Percentiles rank a stretch among this genome's conserved stretches.
phyloP scores from a whole-genome alignment of 1,284 basidiomycete genomes.

The Puccinia coronata region DNA sequence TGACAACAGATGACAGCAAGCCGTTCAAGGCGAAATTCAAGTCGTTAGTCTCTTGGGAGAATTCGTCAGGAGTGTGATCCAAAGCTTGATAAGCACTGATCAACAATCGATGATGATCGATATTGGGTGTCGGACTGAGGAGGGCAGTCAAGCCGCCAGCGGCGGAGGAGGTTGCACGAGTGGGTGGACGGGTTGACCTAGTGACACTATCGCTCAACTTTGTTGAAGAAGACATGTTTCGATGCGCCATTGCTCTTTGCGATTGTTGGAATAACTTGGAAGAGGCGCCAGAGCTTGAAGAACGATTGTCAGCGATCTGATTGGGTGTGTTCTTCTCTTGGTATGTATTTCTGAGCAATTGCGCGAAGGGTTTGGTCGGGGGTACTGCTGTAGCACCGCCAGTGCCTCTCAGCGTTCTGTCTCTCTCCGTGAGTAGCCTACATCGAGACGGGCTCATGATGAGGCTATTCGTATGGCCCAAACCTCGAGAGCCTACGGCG shows the following conservation, averaged over 20 bases:
- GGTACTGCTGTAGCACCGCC: neutral
- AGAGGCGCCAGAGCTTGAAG: conserved; percentile 42
- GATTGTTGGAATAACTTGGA: conserved; percentile 7
- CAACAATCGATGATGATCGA: conserved; percentile 39
- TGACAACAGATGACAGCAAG: conserved; percentile 36
- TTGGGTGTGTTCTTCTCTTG: conserved; percentile 20
- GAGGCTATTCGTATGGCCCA: neutral
- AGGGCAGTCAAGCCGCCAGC: conserved; percentile 19
- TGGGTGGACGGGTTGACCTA: conserved; percentile 30
- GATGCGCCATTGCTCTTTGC: neutral
- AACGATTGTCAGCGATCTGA: conserved; percentile 10
- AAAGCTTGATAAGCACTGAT: conserved; percentile 39
- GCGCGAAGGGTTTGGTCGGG: conserved; percentile 2
- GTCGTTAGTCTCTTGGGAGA: neutral
- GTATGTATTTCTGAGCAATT: conserved; percentile 15
- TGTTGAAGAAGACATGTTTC: conserved; percentile 3
- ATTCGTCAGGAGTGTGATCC: conserved; percentile 17
- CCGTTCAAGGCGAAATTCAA: neutral
- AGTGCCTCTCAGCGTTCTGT: conserved; percentile 39
- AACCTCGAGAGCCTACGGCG: neutral
- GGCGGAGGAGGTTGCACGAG: conserved; percentile 19
- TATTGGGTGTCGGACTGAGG: conserved; percentile 41
- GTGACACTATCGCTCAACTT: conserved; percentile 9
- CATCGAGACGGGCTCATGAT: conserved; percentile 15
- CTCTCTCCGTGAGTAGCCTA: conserved; percentile 11